Evolutionary conservation across 208 protist species (phyloP).

Genomic region (Trypanosoma grayi): DNA sequence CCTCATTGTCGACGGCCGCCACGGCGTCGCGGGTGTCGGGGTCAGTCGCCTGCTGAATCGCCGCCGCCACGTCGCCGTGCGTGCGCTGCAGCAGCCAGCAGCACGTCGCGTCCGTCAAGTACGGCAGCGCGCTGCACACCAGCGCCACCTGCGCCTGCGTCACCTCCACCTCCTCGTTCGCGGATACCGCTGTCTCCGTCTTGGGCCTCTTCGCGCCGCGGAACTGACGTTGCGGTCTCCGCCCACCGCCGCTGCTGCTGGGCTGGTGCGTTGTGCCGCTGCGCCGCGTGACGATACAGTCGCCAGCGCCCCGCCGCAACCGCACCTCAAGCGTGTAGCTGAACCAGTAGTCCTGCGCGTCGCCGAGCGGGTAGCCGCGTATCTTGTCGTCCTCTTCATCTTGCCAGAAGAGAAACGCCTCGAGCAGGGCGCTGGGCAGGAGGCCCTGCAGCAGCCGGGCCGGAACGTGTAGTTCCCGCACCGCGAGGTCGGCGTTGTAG

Average conservation of each 20-base stretch:
- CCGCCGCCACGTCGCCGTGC: constrained; percentile 20
- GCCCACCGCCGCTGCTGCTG: background rate
- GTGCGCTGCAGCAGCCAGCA: constrained; percentile 18
- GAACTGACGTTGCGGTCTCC: background rate
- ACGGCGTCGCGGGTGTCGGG: constrained; percentile 19
- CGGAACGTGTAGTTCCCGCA: constrained; percentile 71
- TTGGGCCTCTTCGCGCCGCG: background rate
- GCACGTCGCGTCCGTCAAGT: constrained; percentile 30
- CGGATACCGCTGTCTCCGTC: background rate
- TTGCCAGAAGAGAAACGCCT: constrained; percentile 83
- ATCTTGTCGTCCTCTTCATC: constrained; percentile 56
- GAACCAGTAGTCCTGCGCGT: constrained; percentile 60
- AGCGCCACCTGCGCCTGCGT: constrained; percentile 33
- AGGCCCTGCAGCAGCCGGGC: constrained; percentile 75
- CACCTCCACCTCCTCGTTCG: constrained; percentile 7
- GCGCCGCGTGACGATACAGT: constrained; percentile 14
- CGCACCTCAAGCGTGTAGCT: constrained; percentile 63
- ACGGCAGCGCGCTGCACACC: constrained; percentile 31
- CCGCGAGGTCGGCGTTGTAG: constrained; percentile 44
- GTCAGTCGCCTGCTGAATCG: constrained; percentile 26
- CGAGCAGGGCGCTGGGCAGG: constrained; percentile 67
- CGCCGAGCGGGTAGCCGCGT: constrained; percentile 59
- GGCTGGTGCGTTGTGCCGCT: background rate
- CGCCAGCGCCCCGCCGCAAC: constrained; percentile 14
- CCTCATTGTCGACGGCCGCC: constrained; percentile 2